phyloP scores from a whole-genome alignment of 1,139 yeast genomes.

The Kodamaea derodonti region DNA sequence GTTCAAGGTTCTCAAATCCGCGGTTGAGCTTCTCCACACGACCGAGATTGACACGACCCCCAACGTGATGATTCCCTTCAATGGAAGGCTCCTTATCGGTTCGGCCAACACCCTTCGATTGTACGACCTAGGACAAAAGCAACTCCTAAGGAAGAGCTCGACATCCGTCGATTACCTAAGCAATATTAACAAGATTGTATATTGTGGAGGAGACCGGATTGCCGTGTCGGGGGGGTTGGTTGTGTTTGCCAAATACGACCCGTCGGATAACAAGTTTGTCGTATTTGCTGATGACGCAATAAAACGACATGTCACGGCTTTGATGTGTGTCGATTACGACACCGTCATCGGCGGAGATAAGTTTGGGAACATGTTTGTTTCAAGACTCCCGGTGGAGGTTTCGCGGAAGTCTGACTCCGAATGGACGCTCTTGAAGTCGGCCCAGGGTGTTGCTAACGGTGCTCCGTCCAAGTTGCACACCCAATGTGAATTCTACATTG shows the following conservation, averaged over 20 bases:
- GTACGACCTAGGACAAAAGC: slow-evolving; percentile 76
- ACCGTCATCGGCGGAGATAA: slow-evolving; percentile 87
- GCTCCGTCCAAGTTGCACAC: slow-evolving; percentile 51
- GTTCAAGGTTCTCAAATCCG: no score
- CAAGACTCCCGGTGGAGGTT: slow-evolving; percentile 51
- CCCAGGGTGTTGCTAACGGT: slow-evolving; percentile 44
- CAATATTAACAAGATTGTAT: slow-evolving; percentile 48
- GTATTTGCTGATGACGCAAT: slow-evolving; percentile 69
- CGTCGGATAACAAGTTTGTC: slow-evolving; percentile 47
- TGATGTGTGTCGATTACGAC: slow-evolving; percentile 62
- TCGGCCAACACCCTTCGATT: slow-evolving; percentile 51
- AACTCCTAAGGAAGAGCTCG: slow-evolving; percentile 64
- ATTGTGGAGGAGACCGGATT: slow-evolving; percentile 53
- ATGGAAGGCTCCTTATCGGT: slow-evolving; percentile 63
- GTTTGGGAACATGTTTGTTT: slow-evolving; percentile 74
- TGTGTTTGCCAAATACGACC: slow-evolving; percentile 52
- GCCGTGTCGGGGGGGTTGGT: slow-evolving; percentile 71
- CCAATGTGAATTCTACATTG: slow-evolving; percentile 59
- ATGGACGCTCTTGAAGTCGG: slow-evolving; percentile 38
- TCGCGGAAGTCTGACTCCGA: slow-evolving; percentile 50
- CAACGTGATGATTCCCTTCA: slow-evolving; percentile 50
- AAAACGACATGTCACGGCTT: slow-evolving; percentile 61
- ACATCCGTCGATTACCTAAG: slow-evolving; percentile 34
- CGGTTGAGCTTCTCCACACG: slow-evolving; percentile 52
- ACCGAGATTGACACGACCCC: slow-evolving; percentile 56